A percentile compares a stretch with the other conserved stretches of the same genome.
phyloP scores from a whole-genome alignment of 805 yeast species.

The Cyberlindnera misumaiensis region DNA sequence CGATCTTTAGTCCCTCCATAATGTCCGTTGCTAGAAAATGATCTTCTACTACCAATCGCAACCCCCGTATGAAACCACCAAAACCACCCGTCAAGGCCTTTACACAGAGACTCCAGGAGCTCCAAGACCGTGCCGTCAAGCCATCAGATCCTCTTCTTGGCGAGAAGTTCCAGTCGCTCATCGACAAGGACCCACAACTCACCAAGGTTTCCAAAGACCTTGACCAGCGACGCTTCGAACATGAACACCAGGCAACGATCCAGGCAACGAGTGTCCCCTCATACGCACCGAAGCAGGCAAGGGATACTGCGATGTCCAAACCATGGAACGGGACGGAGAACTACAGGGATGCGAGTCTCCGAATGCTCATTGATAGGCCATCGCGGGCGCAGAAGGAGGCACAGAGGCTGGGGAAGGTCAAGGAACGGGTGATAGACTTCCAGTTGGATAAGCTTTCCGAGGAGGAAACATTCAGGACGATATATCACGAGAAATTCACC shows the following conservation, averaged over 20 bases:
- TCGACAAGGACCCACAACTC: conserved; percentile 21
- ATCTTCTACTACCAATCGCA: too few relatives aligned
- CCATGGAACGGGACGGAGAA: conserved; percentile 60
- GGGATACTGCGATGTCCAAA: conserved; percentile 40
- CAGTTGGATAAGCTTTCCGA: conserved; percentile 32
- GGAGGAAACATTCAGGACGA: conserved; percentile 42
- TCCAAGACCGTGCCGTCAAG: conserved; percentile 20
- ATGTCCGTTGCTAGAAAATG: too few relatives aligned
- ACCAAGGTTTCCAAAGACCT: conserved; percentile 24
- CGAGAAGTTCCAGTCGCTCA: conserved; percentile 15
- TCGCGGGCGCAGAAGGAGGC: conserved; percentile 22
- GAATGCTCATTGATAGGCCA: conserved; percentile 55
- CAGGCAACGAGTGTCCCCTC: conserved; percentile 36
- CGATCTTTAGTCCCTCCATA: too few relatives aligned
- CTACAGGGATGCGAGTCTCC: conserved; percentile 36
- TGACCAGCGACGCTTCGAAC: conserved; percentile 29
- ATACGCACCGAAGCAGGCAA: conserved; percentile 36
- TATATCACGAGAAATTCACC: conserved; percentile 56
- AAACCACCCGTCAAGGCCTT: conserved; percentile 17
- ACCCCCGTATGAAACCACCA: too few relatives aligned
- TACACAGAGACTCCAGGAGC: conserved; percentile 20
- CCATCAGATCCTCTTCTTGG: conserved; percentile 23
- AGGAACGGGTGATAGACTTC: conserved; percentile 63
- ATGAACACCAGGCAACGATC: conserved; percentile 33
- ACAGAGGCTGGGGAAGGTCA: conserved; percentile 48